Base-by-base conservation (phyloP, 805 yeast species). In the Metschnikowia gruessii region DNA sequence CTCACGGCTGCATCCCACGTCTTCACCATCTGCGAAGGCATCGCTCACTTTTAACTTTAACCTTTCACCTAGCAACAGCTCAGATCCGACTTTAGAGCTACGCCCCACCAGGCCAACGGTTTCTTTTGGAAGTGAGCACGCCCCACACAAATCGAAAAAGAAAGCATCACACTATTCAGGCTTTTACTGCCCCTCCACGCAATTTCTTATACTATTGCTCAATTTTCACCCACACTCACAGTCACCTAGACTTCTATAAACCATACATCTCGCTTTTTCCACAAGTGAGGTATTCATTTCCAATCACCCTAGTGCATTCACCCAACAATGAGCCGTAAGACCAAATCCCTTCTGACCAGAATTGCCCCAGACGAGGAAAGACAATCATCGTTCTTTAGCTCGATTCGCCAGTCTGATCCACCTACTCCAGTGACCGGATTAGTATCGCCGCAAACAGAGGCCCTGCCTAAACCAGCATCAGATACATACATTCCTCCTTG, bases 401-500 rank as follows among this genome's bases (percentile, higher is more conserved):
- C 52, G 21, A 41, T 42, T 6, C 13, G 45, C 1, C 49, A 35
- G 3, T 35, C 43, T n/a, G 42, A 41, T 18, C 36, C 43, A 6
- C 48, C 31, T 13, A 40, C 48, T 8, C 44, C 44, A 3, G 34
- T 16, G 4, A 34, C 38, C 18, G 43, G 34, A 4, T 10, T 10
- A 26, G 24, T 13, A 15, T 13, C 19, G 28, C n/a, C 28, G 11
- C 36, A 37, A 21, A 28, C 21, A 12, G 17, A 17, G 17, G 12
- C 39, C 15, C 31, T 24, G 28, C 18, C 38, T 2, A 6, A 28
- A 10, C 37, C 21, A 12, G 42, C 48, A 1, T 34, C 32, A 13
- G 50, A 50, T 17, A 51, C 51, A n/a, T 55, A 62, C 58, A 66
- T 68, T 7, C 95, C 95, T 6, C 95, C 95, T n/a, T 87, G 95